Conservation (phyloP, 75 land plant species). For the Pinus tabuliformis region DNA sequence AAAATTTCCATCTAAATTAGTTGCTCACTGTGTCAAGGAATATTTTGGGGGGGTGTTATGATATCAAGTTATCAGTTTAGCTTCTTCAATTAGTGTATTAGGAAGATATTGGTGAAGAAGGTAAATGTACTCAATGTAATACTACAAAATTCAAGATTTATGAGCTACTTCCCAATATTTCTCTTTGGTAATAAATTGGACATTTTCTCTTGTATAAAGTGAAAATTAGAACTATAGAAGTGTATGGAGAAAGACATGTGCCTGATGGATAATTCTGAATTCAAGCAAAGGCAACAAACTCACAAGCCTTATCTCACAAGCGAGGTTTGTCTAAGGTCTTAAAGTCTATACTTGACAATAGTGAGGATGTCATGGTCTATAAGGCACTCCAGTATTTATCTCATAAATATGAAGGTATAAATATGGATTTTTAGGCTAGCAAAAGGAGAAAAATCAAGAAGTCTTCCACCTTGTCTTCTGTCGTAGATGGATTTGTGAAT, state of each 20-base stretch:
- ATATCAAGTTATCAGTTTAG: constrained; percentile 93
- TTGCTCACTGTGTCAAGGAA: constrained; percentile 62
- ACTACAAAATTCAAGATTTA: constrained; percentile 55
- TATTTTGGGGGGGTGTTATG: constrained; percentile 85
- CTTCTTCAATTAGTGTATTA: constrained; percentile 76
- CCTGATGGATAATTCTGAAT: constrained; percentile 74
- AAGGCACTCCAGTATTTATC: no score
- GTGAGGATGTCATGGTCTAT: no score
- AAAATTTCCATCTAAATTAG: constrained; percentile 68
- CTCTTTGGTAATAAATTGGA: constrained; percentile 74
- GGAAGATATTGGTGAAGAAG: constrained; percentile 37
- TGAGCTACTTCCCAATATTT: constrained; percentile 76
- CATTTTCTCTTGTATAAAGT: constrained; percentile 59
- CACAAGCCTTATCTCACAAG: constrained; percentile 36
- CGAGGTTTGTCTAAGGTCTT: no score
- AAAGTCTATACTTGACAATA: no score
- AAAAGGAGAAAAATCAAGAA: no score
- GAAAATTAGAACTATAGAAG: constrained; percentile 24
- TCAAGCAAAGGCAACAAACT: constrained; percentile 32
- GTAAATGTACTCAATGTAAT: constrained; percentile 71
- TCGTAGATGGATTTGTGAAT: background rate
- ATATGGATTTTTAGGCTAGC: no score
- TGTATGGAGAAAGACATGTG: constrained; percentile 27
- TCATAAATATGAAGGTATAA: no score
- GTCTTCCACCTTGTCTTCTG: no score